phyloP scores from a whole-genome alignment of 129 eudicot species.

The carrot (Daucus carota) region DNA sequence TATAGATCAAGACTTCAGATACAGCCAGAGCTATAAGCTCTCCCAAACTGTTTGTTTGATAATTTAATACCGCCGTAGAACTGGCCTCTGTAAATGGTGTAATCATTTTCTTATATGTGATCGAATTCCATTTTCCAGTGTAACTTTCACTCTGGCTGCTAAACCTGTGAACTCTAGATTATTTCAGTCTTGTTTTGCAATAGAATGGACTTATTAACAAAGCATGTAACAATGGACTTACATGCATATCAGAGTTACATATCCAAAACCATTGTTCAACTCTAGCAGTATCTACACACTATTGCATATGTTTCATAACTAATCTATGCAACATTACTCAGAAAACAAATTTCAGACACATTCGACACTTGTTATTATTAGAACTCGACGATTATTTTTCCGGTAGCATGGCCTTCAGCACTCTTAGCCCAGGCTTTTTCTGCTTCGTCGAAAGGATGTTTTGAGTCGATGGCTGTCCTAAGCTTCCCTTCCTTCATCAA shows the following conservation, averaged over 20 bases:
- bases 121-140: neutral
- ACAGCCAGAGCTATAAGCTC: neutral
- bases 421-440: conserved; percentile 75
- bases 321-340: neutral
- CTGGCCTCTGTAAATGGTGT: neutral
- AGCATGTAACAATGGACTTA: neutral
- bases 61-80: neutral
- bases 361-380: neutral
- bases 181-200: neutral
- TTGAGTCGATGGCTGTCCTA: conserved; percentile 57
- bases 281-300: neutral
- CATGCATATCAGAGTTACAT: neutral
- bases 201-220: neutral
- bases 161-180: neutral
- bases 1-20: neutral
- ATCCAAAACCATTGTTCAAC: neutral
- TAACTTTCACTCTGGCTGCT: neutral
- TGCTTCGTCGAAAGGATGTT: conserved; percentile 44
- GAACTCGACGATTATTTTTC: conserved; percentile 65
- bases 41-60: conserved; percentile 4
- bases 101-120: neutral
- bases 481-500: conserved; percentile 67
- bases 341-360: neutral
- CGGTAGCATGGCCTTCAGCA: conserved; percentile 77
- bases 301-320: neutral